phyloP scores from a whole-genome alignment of 306 rosid species.

The Luffa aegyptiaca region DNA sequence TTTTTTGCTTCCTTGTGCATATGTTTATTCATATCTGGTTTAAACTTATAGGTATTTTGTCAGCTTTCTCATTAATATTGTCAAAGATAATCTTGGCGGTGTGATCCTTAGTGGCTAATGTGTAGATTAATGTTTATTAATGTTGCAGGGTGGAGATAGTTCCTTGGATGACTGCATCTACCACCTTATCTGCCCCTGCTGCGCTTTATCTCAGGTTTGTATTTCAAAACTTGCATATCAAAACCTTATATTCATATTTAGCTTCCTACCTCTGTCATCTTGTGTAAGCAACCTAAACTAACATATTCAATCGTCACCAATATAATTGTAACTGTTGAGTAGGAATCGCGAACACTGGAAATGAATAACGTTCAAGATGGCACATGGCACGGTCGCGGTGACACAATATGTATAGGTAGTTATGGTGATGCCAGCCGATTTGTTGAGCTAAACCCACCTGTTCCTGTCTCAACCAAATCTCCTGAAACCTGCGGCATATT shows the following conservation, averaged over 20 bases:
- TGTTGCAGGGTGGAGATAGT: slow-evolving; percentile 41
- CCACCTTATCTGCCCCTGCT: slow-evolving; percentile 52
- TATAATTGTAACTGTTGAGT: slow-evolving; percentile 15
- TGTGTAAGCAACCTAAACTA: neutral
- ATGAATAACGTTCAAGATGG: slow-evolving; percentile 96
- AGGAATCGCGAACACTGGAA: slow-evolving; percentile 95
- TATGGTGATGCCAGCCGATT: slow-evolving; percentile 40
- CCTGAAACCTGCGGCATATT: slow-evolving; percentile 16
- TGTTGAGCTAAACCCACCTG: slow-evolving; percentile 50
- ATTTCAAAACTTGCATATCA: neutral
- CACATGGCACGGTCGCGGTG: slow-evolving; percentile 96
- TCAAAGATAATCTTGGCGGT: neutral
- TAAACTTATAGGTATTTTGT: neutral
- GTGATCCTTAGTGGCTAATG: neutral
- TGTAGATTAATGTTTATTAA: neutral
- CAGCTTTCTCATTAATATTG: neutral
- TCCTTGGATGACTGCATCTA: slow-evolving; percentile 42
- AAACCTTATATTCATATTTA: neutral
- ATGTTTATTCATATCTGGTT: neutral
- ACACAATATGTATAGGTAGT: slow-evolving; percentile 63
- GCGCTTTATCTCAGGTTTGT: slow-evolving; percentile 43
- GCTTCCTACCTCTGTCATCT: neutral
- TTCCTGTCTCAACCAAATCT: slow-evolving; percentile 31
- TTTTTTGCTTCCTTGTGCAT: neutral
- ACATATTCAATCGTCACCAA: neutral